Conservation (phyloP, 305 asterid genomes). For the Fraxinus xanthoxyloides region DNA sequence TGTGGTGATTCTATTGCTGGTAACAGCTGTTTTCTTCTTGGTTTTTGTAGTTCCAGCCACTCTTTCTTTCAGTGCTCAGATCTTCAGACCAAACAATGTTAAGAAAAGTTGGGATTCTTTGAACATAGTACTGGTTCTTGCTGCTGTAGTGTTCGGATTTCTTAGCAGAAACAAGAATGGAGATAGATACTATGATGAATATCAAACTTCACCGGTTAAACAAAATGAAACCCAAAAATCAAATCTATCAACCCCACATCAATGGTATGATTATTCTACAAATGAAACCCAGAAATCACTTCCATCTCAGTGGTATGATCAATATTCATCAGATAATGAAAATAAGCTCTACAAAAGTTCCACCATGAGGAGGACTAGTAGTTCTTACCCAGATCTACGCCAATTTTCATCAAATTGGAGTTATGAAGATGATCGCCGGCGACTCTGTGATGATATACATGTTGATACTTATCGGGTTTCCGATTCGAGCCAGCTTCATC, state of each 20-base stretch:
- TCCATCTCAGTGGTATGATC: slow-evolving; percentile 39
- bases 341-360: slow-evolving; percentile 26
- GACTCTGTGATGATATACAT: slow-evolving; percentile 53
- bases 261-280: slow-evolving; percentile 25
- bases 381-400: slow-evolving; percentile 79
- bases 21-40: slow-evolving; percentile 53
- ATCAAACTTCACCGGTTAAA: slow-evolving; percentile 32
- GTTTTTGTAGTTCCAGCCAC: slow-evolving; percentile 58
- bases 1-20: slow-evolving; percentile 49
- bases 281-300: slow-evolving; percentile 27
- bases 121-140: slow-evolving; percentile 59
- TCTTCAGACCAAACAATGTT: slow-evolving; percentile 67
- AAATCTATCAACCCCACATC: slow-evolving; percentile 36
- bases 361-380: slow-evolving; percentile 47
- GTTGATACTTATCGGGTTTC: slow-evolving; percentile 36
- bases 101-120: slow-evolving; percentile 85
- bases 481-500: slow-evolving; percentile 39
- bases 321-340: slow-evolving; percentile 29
- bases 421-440: slow-evolving; percentile 40
- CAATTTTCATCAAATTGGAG: slow-evolving; percentile 38
- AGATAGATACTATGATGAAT: slow-evolving; percentile 40
- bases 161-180: slow-evolving; percentile 61
- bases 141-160: slow-evolving; percentile 74
- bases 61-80: slow-evolving; percentile 41
- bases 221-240: slow-evolving; percentile 39